Conservation (phyloP, 163 green algal species). For the Coccomyxa subellipsoidea region DNA sequence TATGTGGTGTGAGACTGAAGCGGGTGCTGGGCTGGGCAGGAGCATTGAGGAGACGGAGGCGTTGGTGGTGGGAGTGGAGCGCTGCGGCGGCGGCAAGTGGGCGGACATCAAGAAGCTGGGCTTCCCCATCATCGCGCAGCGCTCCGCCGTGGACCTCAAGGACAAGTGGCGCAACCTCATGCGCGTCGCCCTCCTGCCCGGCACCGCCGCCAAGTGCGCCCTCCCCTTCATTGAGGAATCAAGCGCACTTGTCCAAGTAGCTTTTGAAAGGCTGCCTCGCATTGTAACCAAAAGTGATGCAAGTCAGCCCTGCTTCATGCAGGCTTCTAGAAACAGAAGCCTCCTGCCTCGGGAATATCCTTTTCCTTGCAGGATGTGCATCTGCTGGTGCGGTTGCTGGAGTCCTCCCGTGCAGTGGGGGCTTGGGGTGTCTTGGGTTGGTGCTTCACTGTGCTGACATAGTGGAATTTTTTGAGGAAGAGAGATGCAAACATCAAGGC, state of each 20-base stretch:
- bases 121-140: constrained; percentile 25
- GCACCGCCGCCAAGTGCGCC: neutral
- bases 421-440: too few relatives aligned
- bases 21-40: constrained; percentile 14
- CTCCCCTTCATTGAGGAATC: neutral
- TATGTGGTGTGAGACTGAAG: neutral
- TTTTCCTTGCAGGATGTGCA: too few relatives aligned
- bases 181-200: constrained; percentile 35
- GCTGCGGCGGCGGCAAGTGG: constrained; percentile 38
- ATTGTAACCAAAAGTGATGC: too few relatives aligned
- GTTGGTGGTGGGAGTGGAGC: constrained; percentile 44
- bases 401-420: too few relatives aligned
- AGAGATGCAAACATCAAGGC: too few relatives aligned
- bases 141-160: constrained; percentile 55
- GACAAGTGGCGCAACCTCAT: constrained; percentile 61
- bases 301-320: too few relatives aligned
- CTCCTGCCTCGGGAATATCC: too few relatives aligned
- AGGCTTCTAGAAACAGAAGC: too few relatives aligned
- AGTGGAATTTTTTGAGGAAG: too few relatives aligned
- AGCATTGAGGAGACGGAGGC: constrained; percentile 45
- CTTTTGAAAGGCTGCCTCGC: neutral
- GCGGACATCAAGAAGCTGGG: constrained; percentile 36
- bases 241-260: neutral
- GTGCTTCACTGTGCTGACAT: too few relatives aligned
- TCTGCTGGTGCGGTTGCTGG: too few relatives aligned